Evolutionary conservation across 768 basidiomycete species (phyloP), one percentile per base, ranked within the genome.

Genomic region (Favolaschia claudopus): DNA sequence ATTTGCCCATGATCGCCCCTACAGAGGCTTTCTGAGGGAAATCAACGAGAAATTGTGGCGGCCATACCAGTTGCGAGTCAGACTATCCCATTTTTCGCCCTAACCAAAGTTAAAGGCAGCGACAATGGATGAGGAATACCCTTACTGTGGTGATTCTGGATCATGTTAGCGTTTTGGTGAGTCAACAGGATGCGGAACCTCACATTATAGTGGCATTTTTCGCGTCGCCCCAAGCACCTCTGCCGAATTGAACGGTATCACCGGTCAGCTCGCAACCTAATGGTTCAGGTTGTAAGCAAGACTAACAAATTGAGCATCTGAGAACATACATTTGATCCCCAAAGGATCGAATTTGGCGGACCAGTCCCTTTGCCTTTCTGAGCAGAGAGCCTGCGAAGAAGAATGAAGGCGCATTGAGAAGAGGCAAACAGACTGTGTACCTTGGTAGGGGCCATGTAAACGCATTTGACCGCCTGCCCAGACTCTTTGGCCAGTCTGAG

Each of bases 61-160:
- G 32, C 39, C 43, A 42, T 60, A 92, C 93, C 91, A 96, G 66
- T 87, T 91, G 39, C 96, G 82, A 7, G 96, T 98, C 54, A 99
- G 74, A 45, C 92, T 91, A 65, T 99, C 96, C 91, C 94, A 96
- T 74, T 99, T 99, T 75, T 99, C 96, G 2, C 92, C 93, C 91
- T 95, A 65, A 24, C 50, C 22, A 15, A 32, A 20, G 45, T 19
- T 33, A 60, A 50, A 49, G 50, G 20, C 36, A 5, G 10, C 10
- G 31, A 20, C 6, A 20, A 19, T 32, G 40, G 19, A 8, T 34
- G 32, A 24, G 43, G n/a, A 49, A 19, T 27, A 33, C 27, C 44
- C 78, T 74, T 69, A 92, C 93, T 44, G 93, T 95, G 20, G 93
- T 92, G 43, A 95, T 84, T 54, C 90, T 92, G 59, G 9, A 55